Base-by-base conservation (phyloP, 306 rosid species). In the Dalbergia oliveri region DNA sequence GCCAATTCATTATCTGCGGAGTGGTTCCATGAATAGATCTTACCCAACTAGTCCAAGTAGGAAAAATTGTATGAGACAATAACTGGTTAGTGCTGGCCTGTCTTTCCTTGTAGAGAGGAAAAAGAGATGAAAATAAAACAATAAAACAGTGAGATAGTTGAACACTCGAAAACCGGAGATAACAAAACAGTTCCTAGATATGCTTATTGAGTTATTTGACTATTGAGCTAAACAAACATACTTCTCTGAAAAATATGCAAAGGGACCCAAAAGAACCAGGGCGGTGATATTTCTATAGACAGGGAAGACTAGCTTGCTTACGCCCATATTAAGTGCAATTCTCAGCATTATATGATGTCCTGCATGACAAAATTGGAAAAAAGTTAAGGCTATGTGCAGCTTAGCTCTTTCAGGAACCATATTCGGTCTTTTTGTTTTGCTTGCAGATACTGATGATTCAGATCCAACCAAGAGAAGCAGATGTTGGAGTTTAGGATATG, bases 1-100 rank as follows among this genome's bases (percentile, higher is more conserved):
- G 18, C 19, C 23, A 76, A 69, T 5, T 19, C 0, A 68, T 12
- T 18, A 73, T 59, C 6, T 47, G 26, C 23, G 39, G 9, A 79
- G 7, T 37, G n/a, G 51, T 49, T 75, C 43, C 33, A 50, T 67
- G 34, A 61, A 69, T 47, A 70, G 35, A 59, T 72, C 58, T 34
- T 87, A 91, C 94, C 94, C 92, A 63, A 91, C 84, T 57, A 91
- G 88, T 84, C 91, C 94, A 65, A 88, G 94, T 7, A 91, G 76
- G 86, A 85, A 91, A 78, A 88, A 88, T 5, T 84, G 91, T 3
- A 82, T 16, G 75, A 87, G 53, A 78, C 76, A 68, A 10, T 51
- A 73, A 61, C 23, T 11, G 26, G 88, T 85, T 35, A 91, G 19
- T 51, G 81, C 16, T 44, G 94, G 94, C 78, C 94, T 85, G 63